phyloP scores from a whole-genome alignment of 2,329 filamentous ascomycete genomes.

The Colletotrichum spaethianum region DNA sequence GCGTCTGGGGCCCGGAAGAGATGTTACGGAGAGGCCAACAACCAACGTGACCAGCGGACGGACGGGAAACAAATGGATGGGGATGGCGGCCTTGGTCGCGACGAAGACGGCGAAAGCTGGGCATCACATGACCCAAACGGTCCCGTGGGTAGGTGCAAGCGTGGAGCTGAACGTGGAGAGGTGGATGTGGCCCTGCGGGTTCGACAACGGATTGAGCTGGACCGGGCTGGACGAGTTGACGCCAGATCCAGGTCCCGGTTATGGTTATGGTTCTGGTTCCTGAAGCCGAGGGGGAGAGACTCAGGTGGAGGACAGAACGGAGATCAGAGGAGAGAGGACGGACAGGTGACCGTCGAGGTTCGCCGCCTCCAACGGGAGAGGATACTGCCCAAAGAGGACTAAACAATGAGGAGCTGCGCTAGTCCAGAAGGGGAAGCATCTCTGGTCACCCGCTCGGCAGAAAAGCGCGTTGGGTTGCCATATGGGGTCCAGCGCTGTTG shows the following conservation, averaged over 20 bases:
- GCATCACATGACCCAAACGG: slow-evolving; percentile 21
- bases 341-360: slow-evolving; percentile 32
- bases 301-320: slow-evolving; percentile 20
- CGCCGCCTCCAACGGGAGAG: not conserved
- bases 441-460: slow-evolving; percentile 25
- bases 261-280: slow-evolving; percentile 15
- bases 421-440: not conserved
- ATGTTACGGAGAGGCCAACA: not conserved
- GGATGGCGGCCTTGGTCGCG: not conserved
- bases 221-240: slow-evolving; percentile 24
- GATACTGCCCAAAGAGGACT: not conserved
- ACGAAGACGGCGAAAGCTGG: slow-evolving; percentile 8
- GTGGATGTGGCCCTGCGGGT: too few species aligned
- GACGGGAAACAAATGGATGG: slow-evolving; percentile 3
- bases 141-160: slow-evolving; percentile 18
- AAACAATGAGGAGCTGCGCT: fast-evolving
- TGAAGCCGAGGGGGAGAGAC: not conserved
- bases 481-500: slow-evolving; percentile 19
- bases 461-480: slow-evolving; percentile 24
- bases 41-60: slow-evolving; percentile 13
- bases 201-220: slow-evolving; percentile 23
- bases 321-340: slow-evolving; percentile 15
- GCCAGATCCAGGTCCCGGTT: slow-evolving; percentile 14
- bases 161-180: slow-evolving; percentile 10
- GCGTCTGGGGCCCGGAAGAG: not conserved